These are phyloP conservation scores for Eucalyptus grandis DNA, from an alignment of 345 rosid genomes.

Conservation along the genomic window DNA sequence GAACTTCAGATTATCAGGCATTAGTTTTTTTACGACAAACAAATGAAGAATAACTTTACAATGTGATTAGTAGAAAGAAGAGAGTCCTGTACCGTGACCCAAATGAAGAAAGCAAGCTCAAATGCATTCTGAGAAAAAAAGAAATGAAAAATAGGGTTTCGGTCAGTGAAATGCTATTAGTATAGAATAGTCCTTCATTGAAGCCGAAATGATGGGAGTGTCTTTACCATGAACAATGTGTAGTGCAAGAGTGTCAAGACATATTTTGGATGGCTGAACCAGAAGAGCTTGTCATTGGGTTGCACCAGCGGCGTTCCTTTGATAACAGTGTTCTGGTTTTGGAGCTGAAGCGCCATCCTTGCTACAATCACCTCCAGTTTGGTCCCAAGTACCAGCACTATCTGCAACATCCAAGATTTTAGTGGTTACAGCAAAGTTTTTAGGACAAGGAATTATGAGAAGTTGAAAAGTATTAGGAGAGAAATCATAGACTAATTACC, in stretches of 20 bases:
- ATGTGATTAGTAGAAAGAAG: background rate
- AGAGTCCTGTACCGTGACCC: constrained; percentile 48
- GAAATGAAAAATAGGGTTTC: background rate
- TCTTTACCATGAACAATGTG: constrained; percentile 29
- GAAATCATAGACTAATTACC: constrained; percentile 14
- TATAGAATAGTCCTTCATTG: background rate
- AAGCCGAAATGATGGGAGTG: background rate
- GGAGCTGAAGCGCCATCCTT: constrained; percentile 32
- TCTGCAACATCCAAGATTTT: constrained; percentile 5
- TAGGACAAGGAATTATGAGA: background rate
- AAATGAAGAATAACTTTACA: background rate
- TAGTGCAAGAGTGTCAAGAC: constrained; percentile 40
- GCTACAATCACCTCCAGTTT: constrained; percentile 54
- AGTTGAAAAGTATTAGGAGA: background rate
- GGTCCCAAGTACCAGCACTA: constrained; percentile 29
- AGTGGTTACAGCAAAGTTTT: background rate
- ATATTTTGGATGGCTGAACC: constrained; percentile 42
- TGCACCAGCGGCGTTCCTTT: constrained; percentile 39
- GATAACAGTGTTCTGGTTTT: constrained; percentile 21
- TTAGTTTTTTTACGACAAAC: background rate
- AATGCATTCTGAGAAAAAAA: constrained; percentile 54
- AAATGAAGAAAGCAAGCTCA: constrained; percentile 54
- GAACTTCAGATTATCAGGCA: background rate
- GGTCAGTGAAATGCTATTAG: background rate
- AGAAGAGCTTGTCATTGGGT: constrained; percentile 45